Percentiles rank a stretch among this genome's conserved stretches.
phyloP scores from a whole-genome alignment of 495 filamentous ascomycete genomes.

The Clavariopsis aquatica region DNA sequence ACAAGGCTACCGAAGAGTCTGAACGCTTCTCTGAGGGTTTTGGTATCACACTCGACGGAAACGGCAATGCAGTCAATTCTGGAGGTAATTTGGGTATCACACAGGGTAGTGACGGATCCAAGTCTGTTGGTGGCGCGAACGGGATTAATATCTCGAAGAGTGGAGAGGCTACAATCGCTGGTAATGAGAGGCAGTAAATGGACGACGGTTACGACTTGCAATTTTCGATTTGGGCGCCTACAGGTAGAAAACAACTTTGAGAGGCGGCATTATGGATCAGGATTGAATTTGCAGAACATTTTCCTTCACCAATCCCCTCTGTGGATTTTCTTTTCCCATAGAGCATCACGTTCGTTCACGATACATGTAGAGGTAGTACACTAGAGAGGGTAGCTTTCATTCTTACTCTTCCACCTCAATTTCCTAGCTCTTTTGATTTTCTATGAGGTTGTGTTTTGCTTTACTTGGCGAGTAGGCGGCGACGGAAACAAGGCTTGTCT shows the following conservation, averaged over 20 bases:
- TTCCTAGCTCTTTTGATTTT: neutral
- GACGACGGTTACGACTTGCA: neutral
- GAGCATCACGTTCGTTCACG: neutral
- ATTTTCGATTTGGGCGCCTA: neutral
- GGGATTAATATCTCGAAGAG: conserved; percentile 24
- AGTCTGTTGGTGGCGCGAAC: conserved; percentile 25
- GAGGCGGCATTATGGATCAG: neutral
- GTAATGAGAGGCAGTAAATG: conserved; percentile 21
- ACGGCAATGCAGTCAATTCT: conserved; percentile 16
- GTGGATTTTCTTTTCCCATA: neutral
- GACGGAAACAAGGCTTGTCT: conserved; percentile 5
- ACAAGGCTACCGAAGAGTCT: conserved; percentile 14
- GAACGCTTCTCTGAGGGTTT: conserved; percentile 27
- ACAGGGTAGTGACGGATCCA: conserved; percentile 19
- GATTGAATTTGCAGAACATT: neutral
- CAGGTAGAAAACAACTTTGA: neutral
- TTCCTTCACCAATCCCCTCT: neutral
- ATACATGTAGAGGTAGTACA: neutral
- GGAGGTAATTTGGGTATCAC: conserved; percentile 29
- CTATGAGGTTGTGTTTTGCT: neutral
- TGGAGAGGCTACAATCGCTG: conserved; percentile 23
- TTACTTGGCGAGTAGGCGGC: neutral
- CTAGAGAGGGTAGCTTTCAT: neutral
- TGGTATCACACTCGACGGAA: conserved; percentile 17
- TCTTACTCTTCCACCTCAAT: neutral